Base-by-base conservation (phyloP, 2,329 filamentous ascomycete species). In the Beauveria rudraprayagi region DNA sequence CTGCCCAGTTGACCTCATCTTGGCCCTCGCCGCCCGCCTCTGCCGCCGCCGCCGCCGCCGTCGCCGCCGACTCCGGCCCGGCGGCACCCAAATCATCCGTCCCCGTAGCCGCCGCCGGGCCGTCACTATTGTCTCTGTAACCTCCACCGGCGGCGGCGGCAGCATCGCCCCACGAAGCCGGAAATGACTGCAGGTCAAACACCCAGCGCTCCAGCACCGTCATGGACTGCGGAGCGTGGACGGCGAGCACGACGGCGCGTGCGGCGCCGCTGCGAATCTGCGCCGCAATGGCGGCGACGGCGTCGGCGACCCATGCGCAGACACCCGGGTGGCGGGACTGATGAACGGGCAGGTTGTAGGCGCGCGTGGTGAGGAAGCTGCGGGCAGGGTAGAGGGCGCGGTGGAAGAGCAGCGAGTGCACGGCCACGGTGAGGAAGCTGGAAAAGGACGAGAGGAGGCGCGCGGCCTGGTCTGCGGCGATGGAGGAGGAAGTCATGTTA, bases 291-390 rank as follows among this genome's bases (percentile, higher is more conserved):
- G 91, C 88, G 64, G 85, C 78, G 47, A 94, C 83, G 66, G 92
- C 91, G 71, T 94, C 89, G 70, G 81, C 84, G 73, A 96, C 86
- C 89, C 92, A 97, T 68, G 85, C 78, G 79, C 91, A 95, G 65
- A 96, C 89, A 67, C 84, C 84, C 0, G 92, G 91, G 73, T 96
- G 92, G 62, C 92, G 88, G 63, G 86, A 93, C 72, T 96, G 92
- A 68, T 89, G 88, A 51, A 95, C 88, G 34, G 91, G 83, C 62
- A 91, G 86, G 75, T 93, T 92, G 79, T 92, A 92, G 68, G 90
- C 91, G 65, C 88, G 84, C 44, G 88, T 84, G 47, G 88, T 85
- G 62, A 93, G 83, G 76, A 96, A 97, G 41, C 91, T 90, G 30
- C 83, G 76, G 54, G 77, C 74, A 0, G 92, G 91, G 73, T 97